Evolutionary conservation across 768 basidiomycete genomes (phyloP), one percentile per base, ranked within the genome.

Genomic region (Tephrocybe sp.): DNA sequence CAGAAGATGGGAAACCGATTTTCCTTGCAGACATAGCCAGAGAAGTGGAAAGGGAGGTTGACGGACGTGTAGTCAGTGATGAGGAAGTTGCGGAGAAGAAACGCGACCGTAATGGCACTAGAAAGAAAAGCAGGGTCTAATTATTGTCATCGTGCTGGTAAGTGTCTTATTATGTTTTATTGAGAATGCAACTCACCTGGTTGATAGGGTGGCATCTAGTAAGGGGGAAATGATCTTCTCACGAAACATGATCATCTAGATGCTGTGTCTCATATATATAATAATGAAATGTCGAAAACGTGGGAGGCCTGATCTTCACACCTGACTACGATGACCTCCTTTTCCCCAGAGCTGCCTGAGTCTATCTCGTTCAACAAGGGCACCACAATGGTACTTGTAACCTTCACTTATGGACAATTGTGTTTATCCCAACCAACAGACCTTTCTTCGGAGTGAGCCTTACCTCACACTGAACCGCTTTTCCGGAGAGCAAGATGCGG

Each of bases 1-100:
- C 68, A 84, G 53, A 47, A 41, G 84, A 83, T 54, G 83, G 80
- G 4, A 65, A 60, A 23, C 60, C 74, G 41, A 70, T 72, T 23
- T 73, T 76, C 55, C 67, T 89, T 4, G 72, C 70, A 14, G 74
- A 77, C 33, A 70, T 87, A 40, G 85, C 82, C 0, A 68, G 74
- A 45, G 87, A 89, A 61, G 83, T 87, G 5, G 85, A 80, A 61
- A 62, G 58, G 50, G 80, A 78, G 61, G 64, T 84, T 17, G 74
- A 76, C 14, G 87, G 87, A 4, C 70, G 72, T 30, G 72, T 83
- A 1, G 75, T 83, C 11, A 83, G 72, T 44, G 86, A 88, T 44
- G 83, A 86, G 54, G 85, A 88, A 56, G 77, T 86, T 20, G 73
- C 73, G 40, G 70, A 72, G 49, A 77, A 76, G 55, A 79, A 78